phyloP scores from a whole-genome alignment of 2,329 filamentous ascomycete species.

The Epichloe typhina region DNA sequence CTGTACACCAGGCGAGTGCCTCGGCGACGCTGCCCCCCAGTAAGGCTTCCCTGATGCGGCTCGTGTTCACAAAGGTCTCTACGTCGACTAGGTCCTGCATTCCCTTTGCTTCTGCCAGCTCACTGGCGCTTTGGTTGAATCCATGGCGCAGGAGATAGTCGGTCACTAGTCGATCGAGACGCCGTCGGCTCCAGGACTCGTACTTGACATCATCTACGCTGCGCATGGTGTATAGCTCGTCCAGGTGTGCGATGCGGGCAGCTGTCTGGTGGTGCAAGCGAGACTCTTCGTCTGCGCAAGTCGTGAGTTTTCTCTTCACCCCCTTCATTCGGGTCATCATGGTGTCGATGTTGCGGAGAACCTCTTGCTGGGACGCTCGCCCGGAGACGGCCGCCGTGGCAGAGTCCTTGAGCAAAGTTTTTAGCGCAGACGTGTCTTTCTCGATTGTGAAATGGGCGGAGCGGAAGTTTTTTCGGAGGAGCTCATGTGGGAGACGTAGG shows the following conservation, averaged over 20 bases:
- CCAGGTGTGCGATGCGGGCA: conserved; percentile 67
- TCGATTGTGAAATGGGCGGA: conserved; percentile 66
- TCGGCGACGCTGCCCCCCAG: conserved; percentile 59
- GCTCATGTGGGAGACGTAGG: conserved; percentile 81
- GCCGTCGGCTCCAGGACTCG: conserved; percentile 72
- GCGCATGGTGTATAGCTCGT: conserved; percentile 66
- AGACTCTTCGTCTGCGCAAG: conserved; percentile 66
- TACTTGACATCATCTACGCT: conserved; percentile 86
- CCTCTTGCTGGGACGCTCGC: conserved; percentile 49
- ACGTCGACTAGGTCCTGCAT: conserved; percentile 79
- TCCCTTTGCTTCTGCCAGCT: conserved; percentile 59
- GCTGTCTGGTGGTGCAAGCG: conserved; percentile 62
- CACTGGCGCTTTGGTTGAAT: conserved; percentile 63
- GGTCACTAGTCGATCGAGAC: conserved; percentile 76
- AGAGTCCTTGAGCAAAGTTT: conserved; percentile 46
- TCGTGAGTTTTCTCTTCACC: conserved; percentile 75
- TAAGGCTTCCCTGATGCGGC: conserved; percentile 62
- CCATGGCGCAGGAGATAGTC: conserved; percentile 83
- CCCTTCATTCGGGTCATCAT: conserved; percentile 78
- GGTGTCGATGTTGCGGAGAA: conserved; percentile 67
- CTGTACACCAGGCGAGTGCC: conserved; percentile 78
- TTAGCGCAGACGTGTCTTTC: conserved; percentile 51
- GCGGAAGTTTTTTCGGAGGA: conserved; percentile 85
- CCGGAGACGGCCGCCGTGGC: conserved; percentile 55
- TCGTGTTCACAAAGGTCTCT: conserved; percentile 74